phyloP scores from a whole-genome alignment of 2,329 filamentous ascomycete species.

The Rhynchosporium graminicola region DNA sequence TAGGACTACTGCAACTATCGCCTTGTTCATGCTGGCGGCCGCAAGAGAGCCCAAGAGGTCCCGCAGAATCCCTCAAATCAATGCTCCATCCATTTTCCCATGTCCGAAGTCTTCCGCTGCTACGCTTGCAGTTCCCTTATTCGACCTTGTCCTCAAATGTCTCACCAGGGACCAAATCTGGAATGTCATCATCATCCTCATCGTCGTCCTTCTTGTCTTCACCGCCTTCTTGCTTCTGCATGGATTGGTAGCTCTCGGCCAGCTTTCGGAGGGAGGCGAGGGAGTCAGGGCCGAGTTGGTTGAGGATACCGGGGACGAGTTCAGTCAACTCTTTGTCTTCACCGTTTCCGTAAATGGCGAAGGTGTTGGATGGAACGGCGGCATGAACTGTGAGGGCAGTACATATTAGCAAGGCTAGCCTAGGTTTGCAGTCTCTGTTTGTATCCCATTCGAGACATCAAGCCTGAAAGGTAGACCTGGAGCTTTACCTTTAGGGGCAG shows the following conservation, averaged over 20 bases:
- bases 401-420: slow-evolving; percentile 3
- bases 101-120: slow-evolving; percentile 16
- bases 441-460: background rate
- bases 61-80: slow-evolving; percentile 28
- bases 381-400: slow-evolving; percentile 74
- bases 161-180: slow-evolving; percentile 93
- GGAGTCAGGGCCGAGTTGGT: slow-evolving; percentile 98
- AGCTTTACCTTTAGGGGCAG: slow-evolving; percentile 82
- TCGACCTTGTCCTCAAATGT: slow-evolving; percentile 91
- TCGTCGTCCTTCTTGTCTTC: slow-evolving; percentile 73
- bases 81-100: slow-evolving; percentile 25
- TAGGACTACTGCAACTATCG: slow-evolving; percentile 36
- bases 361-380: slow-evolving; percentile 96
- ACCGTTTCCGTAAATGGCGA: slow-evolving; percentile 97
- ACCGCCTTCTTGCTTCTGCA: slow-evolving; percentile 90
- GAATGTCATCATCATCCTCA: slow-evolving; percentile 87
- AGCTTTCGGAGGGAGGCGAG: slow-evolving; percentile 97
- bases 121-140: slow-evolving; percentile 31
- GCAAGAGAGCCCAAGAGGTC: slow-evolving; percentile 25
- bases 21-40: slow-evolving; percentile 32
- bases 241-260: slow-evolving; percentile 98
- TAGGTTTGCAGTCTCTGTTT: background rate
- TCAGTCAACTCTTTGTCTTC: slow-evolving; percentile 99
- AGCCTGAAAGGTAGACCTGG: background rate
- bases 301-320: slow-evolving; percentile 98